phyloP scores from a whole-genome alignment of 768 basidiomycete genomes.

The Tulasnella sp. region DNA sequence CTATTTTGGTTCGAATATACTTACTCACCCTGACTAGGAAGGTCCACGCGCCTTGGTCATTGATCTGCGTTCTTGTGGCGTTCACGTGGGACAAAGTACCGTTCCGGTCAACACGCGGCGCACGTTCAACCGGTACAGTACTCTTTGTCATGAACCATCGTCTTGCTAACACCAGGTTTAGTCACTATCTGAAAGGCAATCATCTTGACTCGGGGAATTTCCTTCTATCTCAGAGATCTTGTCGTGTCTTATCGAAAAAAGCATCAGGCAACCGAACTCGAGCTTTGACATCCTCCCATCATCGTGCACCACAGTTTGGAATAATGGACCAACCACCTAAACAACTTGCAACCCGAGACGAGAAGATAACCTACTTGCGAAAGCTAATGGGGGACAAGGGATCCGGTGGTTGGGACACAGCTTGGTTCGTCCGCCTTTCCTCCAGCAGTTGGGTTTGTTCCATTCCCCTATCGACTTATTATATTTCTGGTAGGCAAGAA shows the following conservation, averaged over 20 bases:
- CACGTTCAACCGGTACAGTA: neutral
- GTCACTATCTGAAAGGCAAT: neutral
- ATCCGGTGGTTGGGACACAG: conserved; percentile 24
- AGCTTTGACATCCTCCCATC: neutral
- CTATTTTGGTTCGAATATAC: neutral
- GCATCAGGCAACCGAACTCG: neutral
- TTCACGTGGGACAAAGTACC: neutral
- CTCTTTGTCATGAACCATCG: neutral
- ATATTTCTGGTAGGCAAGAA: conserved; percentile 37
- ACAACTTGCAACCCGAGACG: neutral
- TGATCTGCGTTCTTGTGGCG: neutral
- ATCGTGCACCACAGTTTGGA: neutral
- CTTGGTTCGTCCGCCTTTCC: conserved; percentile 23
- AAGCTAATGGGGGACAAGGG: conserved; percentile 19
- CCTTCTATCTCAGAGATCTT: neutral
- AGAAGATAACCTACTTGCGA: neutral
- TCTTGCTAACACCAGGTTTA: neutral
- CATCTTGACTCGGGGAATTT: neutral
- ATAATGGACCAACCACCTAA: neutral
- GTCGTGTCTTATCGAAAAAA: neutral
- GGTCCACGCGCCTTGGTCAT: neutral
- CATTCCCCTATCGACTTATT: neutral
- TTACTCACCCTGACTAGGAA: neutral
- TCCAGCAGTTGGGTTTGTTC: neutral
- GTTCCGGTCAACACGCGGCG: neutral